Base-by-base conservation (phyloP, 2,329 filamentous ascomycete genomes). In the Fusarium marasasianum region DNA sequence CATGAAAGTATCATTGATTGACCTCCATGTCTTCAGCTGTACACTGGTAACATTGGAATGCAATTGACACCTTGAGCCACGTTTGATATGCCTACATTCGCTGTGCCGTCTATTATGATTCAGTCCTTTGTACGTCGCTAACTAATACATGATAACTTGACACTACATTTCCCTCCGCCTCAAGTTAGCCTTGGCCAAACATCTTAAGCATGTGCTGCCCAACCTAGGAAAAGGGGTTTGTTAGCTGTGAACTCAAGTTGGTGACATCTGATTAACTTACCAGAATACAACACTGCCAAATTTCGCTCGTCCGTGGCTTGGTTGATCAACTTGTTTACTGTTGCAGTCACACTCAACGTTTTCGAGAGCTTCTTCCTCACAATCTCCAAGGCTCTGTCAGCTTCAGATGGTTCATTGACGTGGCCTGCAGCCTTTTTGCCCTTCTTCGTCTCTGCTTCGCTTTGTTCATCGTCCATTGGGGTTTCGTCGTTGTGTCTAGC, bases 291-390 rank as follows among this genome's bases (percentile, higher is more conserved):
- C 47, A 98, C 91, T 6, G 96, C 96, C 79, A 99, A 82, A 80
- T 99, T 98, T 75, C 90, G 90, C 84, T 98, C 95, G 82, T 99
- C 96, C 4, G 93, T 96, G 13, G 96, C 96, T 84, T 97, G 93
- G 81, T 98, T 96, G 74, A 99, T 99, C 73, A 99, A 84, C 80
- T 99, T 96, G 79, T 98, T 98, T 61, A 99, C 96, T 20, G 95
- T 98, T 7, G 96, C 97, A 63, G 93, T 94, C 24, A 98, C 96
- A 81, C 96, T 99, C 80, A 99, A 83, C 6, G 94, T 95, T 87
- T 98, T 98, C 72, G 93, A 94, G 76, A 99, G 83, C 85, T 99
- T 99, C 89, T 98, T 98, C 80, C 94, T 91, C 64, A 99, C 96
- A 29, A 98, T 93, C 65, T 95, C 94, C 63, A 99, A 86, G 3